Conservation (phyloP, 2,329 filamentous ascomycete species). For the Venturia carpophila region DNA sequence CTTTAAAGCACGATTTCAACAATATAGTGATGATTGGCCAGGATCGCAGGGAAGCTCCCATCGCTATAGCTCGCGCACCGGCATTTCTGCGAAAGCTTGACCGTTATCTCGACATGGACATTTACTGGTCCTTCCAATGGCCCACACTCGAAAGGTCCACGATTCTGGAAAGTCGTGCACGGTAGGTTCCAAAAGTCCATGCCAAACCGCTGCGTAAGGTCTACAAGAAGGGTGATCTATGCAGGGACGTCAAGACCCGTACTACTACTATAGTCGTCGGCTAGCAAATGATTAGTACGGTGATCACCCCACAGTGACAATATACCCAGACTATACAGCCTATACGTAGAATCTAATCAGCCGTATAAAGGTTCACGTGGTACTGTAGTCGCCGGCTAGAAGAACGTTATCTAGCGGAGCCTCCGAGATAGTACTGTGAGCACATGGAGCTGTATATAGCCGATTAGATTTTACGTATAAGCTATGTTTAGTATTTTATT, state of each 20-base stretch:
- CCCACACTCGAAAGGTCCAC: neutral
- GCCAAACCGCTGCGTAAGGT: neutral
- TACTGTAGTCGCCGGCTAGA: neutral
- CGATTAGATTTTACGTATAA: too few species aligned
- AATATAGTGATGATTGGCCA: neutral
- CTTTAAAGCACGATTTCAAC: slow-evolving; percentile 5
- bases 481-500: too few species aligned
- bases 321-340: too few species aligned
- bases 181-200: neutral
- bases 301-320: too few species aligned
- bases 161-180: neutral
- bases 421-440: too few species aligned
- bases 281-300: too few species aligned
- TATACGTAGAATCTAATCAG: too few species aligned
- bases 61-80: slow-evolving; percentile 4
- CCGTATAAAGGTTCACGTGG: too few species aligned
- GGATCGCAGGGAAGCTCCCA: slow-evolving; percentile 10
- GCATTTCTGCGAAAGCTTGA: neutral
- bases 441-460: too few species aligned
- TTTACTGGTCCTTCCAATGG: neutral
- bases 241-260: neutral
- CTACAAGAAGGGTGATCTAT: neutral
- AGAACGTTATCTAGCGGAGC: too few species aligned
- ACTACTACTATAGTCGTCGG: neutral
- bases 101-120: neutral